Evolutionary conservation across 2,329 filamentous ascomycete genomes (phyloP).

Genomic region (Claviceps citrina): DNA sequence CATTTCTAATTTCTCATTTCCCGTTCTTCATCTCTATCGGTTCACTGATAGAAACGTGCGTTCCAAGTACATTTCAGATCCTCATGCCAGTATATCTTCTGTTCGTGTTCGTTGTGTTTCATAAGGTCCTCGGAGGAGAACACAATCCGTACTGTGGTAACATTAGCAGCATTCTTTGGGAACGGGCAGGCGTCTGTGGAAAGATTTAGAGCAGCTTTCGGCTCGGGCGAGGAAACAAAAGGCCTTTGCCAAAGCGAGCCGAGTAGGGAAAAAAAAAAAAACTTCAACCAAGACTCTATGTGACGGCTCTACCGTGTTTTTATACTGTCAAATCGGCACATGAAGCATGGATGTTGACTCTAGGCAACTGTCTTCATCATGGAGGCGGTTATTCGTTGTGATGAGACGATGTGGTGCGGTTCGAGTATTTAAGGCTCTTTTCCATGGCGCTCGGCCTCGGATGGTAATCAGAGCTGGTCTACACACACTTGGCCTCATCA

Average conservation of each 20-base stretch:
- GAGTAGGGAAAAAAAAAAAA: too few relatives aligned
- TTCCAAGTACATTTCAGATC: background rate
- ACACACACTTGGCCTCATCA: too few relatives aligned
- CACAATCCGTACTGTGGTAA: background rate
- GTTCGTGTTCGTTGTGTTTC: background rate
- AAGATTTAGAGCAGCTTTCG: background rate
- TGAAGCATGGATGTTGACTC: background rate
- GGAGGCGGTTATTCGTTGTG: background rate
- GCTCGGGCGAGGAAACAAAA: background rate
- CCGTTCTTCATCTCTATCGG: background rate
- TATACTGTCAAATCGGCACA: background rate
- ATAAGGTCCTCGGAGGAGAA: background rate
- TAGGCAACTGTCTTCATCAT: background rate
- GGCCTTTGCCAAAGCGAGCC: too few relatives aligned
- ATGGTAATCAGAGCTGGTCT: too few relatives aligned
- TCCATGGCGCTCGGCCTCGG: too few relatives aligned
- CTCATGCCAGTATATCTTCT: background rate
- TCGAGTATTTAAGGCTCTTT: too few relatives aligned
- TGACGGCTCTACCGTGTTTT: background rate
- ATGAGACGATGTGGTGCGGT: too few relatives aligned
- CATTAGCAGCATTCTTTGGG: background rate
- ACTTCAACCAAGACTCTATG: too few relatives aligned
- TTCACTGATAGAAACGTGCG: background rate
- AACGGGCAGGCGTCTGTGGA: conserved; percentile 1
- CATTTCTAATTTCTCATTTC: background rate